Percentiles rank a stretch among this genome's conserved stretches.
These are phyloP conservation scores for Taiozyma sp. DNA, from an alignment of 1,139 yeast genomes.

Conservation along the genomic window DNA sequence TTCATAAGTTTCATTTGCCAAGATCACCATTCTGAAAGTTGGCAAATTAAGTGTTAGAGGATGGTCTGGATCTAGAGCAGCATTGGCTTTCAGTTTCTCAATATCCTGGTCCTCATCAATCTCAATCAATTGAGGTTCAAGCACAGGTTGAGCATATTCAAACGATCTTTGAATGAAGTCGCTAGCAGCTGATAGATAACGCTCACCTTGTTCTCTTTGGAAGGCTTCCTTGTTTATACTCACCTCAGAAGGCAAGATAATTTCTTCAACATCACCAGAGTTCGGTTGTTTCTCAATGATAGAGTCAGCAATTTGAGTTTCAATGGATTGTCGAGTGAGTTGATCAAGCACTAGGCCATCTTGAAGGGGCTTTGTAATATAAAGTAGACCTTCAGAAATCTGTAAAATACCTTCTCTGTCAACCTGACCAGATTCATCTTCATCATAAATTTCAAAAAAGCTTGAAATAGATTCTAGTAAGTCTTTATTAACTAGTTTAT, in stretches of 20 bases:
- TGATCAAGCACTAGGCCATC: constrained; percentile 59
- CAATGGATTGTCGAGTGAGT: constrained; percentile 57
- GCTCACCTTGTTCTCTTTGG: constrained; percentile 67
- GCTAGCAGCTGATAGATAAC: constrained; percentile 85
- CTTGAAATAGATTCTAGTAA: constrained; percentile 75
- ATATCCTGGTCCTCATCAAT: constrained; percentile 24
- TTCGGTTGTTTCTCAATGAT: constrained; percentile 33
- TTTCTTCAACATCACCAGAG: constrained; percentile 29
- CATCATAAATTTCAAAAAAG: constrained; percentile 74
- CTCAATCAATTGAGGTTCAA: constrained; percentile 37
- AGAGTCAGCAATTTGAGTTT: constrained; percentile 59
- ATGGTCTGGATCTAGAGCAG: constrained; percentile 74
- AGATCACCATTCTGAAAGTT: constrained; percentile 89
- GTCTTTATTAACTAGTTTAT: constrained; percentile 65
- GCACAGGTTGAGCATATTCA: constrained; percentile 83
- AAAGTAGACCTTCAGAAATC: constrained; percentile 82
- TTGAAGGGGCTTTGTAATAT: constrained; percentile 80
- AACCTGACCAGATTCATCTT: constrained; percentile 54
- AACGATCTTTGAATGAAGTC: constrained; percentile 83
- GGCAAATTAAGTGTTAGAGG: constrained; percentile 79
- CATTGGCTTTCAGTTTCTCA: constrained; percentile 50
- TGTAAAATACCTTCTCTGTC: constrained; percentile 77
- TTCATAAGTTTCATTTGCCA: constrained; percentile 93
- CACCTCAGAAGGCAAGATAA: constrained; percentile 53
- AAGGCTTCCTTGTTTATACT: constrained; percentile 59